Base-by-base conservation (phyloP, 768 basidiomycete species). In the Collybia mongolica region DNA sequence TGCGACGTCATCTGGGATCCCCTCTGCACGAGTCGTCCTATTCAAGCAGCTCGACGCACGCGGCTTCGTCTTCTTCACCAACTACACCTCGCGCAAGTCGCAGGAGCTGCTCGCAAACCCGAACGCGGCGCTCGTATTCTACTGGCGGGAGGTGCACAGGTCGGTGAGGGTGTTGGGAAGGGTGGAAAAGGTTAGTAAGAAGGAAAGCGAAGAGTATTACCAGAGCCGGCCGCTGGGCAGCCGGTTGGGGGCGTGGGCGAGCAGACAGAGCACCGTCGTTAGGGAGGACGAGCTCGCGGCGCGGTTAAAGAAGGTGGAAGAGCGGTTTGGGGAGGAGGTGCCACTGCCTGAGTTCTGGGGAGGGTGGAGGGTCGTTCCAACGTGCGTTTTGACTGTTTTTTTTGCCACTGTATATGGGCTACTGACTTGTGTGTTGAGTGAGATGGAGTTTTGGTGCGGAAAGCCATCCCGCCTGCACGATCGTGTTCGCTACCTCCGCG, bases 401-500 rank as follows among this genome's bases (percentile, higher is more conserved):
- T 28, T 15, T 3, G 43, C 24, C 37, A 20, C 1, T 8, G 12
- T n/a, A 50, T n/a, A 37, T n/a, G 17, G 11, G 48, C 49, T 24
- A 43, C 40, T 60, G 32, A 62, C 48, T 15, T 43, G 47, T 37
- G 40, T 24, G 54, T 44, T 35, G 60, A 97, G 94, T 52, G 96
- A 98, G 70, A 77, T 98, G 44, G 96, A 98, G 64, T 98, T 98
- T 66, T 98, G 96, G 96, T 78, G 81, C n/a, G 96, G 96, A 24
- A 89, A 93, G 60, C 91, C 92, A n/a, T 95, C 92, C 20, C 81
- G 96, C 35, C 72, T 98, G 44, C 95, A 98, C 58, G 94, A 98
- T 66, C 85, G 95, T 39, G 81, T 96, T 53, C 82, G 82, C 20
- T 93, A 93, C 65, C 71, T 81, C 44, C 82, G 82, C n/a, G 63